Evolutionary conservation across 2,329 filamentous ascomycete genomes (phyloP).

Genomic region (Colletotrichum eleusines): DNA sequence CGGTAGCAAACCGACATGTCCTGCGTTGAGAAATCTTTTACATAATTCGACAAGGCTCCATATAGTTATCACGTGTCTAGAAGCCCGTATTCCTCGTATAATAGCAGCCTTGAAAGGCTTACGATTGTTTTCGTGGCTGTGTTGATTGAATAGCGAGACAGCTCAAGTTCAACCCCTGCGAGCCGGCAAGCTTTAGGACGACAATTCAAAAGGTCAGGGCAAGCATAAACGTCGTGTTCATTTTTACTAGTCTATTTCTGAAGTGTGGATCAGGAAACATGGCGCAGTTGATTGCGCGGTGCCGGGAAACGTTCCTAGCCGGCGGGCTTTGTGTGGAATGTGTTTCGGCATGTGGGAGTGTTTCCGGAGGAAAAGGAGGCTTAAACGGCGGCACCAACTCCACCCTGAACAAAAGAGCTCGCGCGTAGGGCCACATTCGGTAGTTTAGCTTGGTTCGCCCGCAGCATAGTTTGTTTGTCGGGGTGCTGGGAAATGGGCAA

Average conservation of each 20-base stretch:
- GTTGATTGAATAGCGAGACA: background rate
- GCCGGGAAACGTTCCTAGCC: background rate
- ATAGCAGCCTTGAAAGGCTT: background rate
- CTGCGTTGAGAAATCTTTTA: no score
- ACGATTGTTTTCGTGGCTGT: background rate
- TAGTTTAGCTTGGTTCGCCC: background rate
- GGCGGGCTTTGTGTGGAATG: background rate
- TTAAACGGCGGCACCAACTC: constrained; percentile 24
- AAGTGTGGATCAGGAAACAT: constrained; percentile 10
- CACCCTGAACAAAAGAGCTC: constrained; percentile 21
- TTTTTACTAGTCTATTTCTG: constrained; percentile 18
- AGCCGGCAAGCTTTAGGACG: background rate
- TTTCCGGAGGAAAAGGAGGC: constrained; percentile 28
- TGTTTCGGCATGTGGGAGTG: constrained; percentile 34
- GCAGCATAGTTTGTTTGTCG: background rate
- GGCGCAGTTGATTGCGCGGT: background rate
- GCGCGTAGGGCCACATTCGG: constrained; percentile 23
- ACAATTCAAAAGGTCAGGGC: background rate
- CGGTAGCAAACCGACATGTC: no score
- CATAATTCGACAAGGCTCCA: no score
- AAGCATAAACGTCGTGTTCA: background rate
- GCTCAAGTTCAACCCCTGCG: background rate
- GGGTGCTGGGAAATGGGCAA: constrained; percentile 3
- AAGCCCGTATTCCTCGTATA: background rate
- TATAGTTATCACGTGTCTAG: no score